Conservation (phyloP, 352 stramenopile species). For the Phytopythium boreale region DNA sequence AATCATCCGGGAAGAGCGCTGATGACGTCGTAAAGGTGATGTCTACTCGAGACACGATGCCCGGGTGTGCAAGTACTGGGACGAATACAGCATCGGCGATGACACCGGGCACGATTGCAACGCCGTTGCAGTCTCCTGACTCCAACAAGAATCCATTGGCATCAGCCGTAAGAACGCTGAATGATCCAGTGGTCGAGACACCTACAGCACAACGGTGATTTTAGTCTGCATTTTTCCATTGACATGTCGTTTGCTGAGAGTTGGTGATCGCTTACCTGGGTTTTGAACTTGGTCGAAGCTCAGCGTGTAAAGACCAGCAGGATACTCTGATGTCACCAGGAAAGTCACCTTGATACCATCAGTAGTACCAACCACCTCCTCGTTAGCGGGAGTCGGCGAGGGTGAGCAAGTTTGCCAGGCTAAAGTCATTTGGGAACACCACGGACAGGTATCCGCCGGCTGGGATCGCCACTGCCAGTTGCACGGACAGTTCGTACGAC, state of each 20-base stretch:
- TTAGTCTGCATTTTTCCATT: background rate
- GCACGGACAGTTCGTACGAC: constrained; percentile 13
- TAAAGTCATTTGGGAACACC: constrained; percentile 16
- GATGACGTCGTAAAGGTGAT: constrained; percentile 53
- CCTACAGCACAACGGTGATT: constrained; percentile 8
- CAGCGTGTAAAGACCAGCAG: constrained; percentile 14
- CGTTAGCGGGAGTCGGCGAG: constrained; percentile 13
- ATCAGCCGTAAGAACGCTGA: constrained; percentile 38
- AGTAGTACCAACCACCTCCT: constrained; percentile 9
- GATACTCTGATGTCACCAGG: constrained; percentile 6
- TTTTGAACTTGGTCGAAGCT: constrained; percentile 27
- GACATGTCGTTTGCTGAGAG: too few species aligned
- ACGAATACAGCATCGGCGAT: constrained; percentile 32
- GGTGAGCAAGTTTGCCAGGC: constrained; percentile 2
- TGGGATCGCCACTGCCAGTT: constrained; percentile 16
- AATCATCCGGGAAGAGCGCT: constrained; percentile 28
- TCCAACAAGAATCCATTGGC: constrained; percentile 32
- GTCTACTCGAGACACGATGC: constrained; percentile 35
- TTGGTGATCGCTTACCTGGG: constrained; percentile 20
- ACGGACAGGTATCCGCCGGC: constrained; percentile 22
- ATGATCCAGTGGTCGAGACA: constrained; percentile 26
- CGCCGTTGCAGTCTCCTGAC: constrained; percentile 14
- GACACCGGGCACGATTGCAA: constrained; percentile 29
- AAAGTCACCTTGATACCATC: constrained; percentile 15
- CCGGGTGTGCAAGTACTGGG: constrained; percentile 34